Evolutionary conservation across 345 rosid genomes (phyloP).

Genomic region (Ailanthus altissimus): DNA sequence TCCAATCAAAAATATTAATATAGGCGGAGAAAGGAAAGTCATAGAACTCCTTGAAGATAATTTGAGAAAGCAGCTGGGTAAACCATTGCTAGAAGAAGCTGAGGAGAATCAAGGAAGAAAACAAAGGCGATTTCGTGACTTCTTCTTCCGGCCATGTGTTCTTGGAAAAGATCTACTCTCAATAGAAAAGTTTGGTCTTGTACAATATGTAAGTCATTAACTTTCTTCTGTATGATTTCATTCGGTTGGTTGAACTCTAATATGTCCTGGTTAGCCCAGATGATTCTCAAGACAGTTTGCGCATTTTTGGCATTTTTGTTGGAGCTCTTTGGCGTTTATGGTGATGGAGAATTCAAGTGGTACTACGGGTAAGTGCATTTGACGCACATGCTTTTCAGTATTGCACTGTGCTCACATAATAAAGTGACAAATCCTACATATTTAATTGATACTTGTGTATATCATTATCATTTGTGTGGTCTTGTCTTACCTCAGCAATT

Average conservation of each 20-base stretch:
- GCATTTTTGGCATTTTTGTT: conserved; percentile 71
- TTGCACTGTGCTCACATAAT: neutral
- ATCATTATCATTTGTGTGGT: neutral
- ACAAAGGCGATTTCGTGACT: conserved; percentile 45
- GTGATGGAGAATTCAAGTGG: conserved; percentile 90
- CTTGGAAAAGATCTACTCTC: conserved; percentile 68
- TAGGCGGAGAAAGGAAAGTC: conserved; percentile 78
- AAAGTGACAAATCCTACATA: neutral
- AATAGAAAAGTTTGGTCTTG: conserved; percentile 74
- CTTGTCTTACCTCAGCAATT: neutral
- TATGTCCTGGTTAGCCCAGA: conserved; percentile 42
- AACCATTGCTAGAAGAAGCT: conserved; percentile 48
- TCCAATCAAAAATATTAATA: conserved; percentile 10
- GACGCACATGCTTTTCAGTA: neutral
- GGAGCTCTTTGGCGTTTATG: conserved; percentile 70
- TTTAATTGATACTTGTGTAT: neutral
- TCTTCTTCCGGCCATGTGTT: conserved; percentile 60
- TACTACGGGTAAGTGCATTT: conserved; percentile 61
- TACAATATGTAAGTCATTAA: conserved; percentile 66
- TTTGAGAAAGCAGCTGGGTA: conserved; percentile 35
- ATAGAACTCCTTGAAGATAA: conserved; percentile 62
- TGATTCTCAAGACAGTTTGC: conserved; percentile 86
- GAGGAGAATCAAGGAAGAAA: conserved; percentile 28
- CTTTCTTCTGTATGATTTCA: neutral
- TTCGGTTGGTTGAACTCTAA: conserved; percentile 11